Conservation (phyloP, 1,284 basidiomycete species). For the Rhodotorula sp. region DNA sequence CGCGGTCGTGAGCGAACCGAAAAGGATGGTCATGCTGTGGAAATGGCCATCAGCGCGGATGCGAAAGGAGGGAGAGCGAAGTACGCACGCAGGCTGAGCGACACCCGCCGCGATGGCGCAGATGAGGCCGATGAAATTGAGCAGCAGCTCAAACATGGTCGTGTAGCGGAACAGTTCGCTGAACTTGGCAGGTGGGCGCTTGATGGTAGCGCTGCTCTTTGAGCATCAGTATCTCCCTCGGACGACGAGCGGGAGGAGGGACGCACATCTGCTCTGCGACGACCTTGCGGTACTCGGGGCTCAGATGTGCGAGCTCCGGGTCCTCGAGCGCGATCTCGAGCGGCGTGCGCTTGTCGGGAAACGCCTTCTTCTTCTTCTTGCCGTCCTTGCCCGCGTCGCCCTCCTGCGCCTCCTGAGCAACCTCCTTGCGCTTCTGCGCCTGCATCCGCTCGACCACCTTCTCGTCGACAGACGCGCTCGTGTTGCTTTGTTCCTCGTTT, state of each 20-base stretch:
- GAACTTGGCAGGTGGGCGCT: constrained; percentile 20
- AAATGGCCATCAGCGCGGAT: neutral
- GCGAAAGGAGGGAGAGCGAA: neutral
- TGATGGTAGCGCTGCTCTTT: constrained; percentile 2
- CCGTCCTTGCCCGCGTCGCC: neutral
- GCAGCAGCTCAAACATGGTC: constrained; percentile 37
- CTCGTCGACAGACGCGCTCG: constrained; percentile 11
- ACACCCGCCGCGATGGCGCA: constrained; percentile 27
- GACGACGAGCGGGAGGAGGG: neutral
- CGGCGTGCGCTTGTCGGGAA: constrained; percentile 10
- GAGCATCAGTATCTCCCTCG: neutral
- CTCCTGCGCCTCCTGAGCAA: neutral
- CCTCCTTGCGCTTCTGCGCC: constrained; percentile 1
- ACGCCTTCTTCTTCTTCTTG: constrained; percentile 7
- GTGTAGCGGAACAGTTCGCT: constrained; percentile 30
- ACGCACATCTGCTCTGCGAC: constrained; percentile 40
- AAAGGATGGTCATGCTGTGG: constrained; percentile 15
- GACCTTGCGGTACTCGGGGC: constrained; percentile 30
- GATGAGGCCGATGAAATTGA: constrained; percentile 43
- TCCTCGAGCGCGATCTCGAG: constrained; percentile 31
- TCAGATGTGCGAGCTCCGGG: constrained; percentile 31
- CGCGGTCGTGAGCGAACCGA: constrained; percentile 48
- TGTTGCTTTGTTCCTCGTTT: neutral
- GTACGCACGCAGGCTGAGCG: constrained; percentile 12
- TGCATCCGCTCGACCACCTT: neutral